phyloP scores from a whole-genome alignment of 2,329 filamentous ascomycete species.

The Fusarium clavum region DNA sequence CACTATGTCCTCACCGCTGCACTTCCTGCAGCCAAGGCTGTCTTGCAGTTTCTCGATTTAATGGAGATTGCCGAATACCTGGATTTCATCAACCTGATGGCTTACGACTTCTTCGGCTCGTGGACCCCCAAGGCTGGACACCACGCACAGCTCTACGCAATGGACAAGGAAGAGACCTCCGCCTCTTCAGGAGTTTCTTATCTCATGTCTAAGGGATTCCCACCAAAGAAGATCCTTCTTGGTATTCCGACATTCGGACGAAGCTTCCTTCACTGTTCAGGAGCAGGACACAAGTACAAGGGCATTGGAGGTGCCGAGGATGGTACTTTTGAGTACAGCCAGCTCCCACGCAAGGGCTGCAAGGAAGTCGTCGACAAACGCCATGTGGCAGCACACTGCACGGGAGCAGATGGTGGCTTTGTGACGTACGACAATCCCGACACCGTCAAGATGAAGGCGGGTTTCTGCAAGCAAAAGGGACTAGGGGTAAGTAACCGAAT shows the following conservation, averaged over 20 bases:
- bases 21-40: constrained; percentile 74
- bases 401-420: constrained; percentile 79
- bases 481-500: constrained; percentile 66
- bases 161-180: constrained; percentile 70
- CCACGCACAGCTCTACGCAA: constrained; percentile 78
- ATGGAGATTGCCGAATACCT: constrained; percentile 71
- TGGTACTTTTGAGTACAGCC: constrained; percentile 78
- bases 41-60: constrained; percentile 77
- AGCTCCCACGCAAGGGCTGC: constrained; percentile 71
- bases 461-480: constrained; percentile 76
- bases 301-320: constrained; percentile 68
- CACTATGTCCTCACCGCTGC: constrained; percentile 78
- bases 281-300: constrained; percentile 71
- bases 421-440: constrained; percentile 83
- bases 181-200: constrained; percentile 75
- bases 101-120: constrained; percentile 81
- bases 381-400: constrained; percentile 76
- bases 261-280: constrained; percentile 75
- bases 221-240: constrained; percentile 76
- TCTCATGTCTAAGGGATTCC: constrained; percentile 73
- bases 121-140: constrained; percentile 78
- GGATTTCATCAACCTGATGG: constrained; percentile 82
- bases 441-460: constrained; percentile 80
- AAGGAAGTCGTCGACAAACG: constrained; percentile 76
- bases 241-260: constrained; percentile 82